Base-by-base conservation (phyloP, 495 filamentous ascomycete genomes). In the Penicillium crystallinum region DNA sequence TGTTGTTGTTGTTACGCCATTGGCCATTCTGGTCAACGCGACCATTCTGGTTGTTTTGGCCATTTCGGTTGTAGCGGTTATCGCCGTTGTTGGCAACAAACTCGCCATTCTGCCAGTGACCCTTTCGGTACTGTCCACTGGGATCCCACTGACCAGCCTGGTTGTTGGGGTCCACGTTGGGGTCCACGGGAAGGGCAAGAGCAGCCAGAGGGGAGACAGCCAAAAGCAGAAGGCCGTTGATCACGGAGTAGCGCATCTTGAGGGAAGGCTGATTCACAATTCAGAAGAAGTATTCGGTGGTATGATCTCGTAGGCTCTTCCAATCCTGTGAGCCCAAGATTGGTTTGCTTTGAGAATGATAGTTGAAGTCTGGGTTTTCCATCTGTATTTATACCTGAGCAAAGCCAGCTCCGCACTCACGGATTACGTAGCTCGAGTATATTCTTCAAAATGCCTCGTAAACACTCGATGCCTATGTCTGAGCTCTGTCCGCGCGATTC, bases 401-500 rank as follows among this genome's bases (percentile, higher is more conserved):
- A 22, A 44, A n/a, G 6, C 31, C 14, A 52, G 34, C 52, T 56
- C 29, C 39, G 40, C 35, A 30, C 27, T 41, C 42, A 1, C 8
- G 12, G 6, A 52, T 58, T 57, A 61, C 58, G 58, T 59, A 61
- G 39, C 37, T 37, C 14, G 17, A 9, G 48, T 3, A 7, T 27
- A 34, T 40, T 50, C 15, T 11, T 18, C n/a, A 63, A 12, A 15
- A 6, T 36, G 8, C 5, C n/a, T 15, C 6, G 14, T 15, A 2
- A 15, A 4, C 6, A 7, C 61, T n/a, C 58, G 10, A 65, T 61
- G 11, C 61, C 62, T 47, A 54, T 65, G 33, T 79, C 79, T 50
- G 81, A 82, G 56, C 66, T 69, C n/a, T 35, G 15, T 14, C 10
- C 15, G 22, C 31, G 43, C 34, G 77, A 66, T 30, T 62, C 35